Evolutionary conservation across 2,329 filamentous ascomycete genomes (phyloP).

Genomic region (Hymenoscyphus salicellus): DNA sequence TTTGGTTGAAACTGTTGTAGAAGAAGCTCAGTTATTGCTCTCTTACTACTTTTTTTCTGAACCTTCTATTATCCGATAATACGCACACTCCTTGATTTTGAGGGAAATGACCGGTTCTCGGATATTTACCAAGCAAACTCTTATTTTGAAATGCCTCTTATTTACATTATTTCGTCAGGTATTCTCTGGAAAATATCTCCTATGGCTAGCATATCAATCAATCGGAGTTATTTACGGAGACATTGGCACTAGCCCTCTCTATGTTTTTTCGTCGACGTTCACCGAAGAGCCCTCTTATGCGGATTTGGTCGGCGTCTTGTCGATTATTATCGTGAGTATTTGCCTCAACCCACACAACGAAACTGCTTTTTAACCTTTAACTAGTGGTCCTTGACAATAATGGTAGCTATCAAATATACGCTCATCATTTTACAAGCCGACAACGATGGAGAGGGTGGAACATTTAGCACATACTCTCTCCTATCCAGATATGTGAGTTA

Average conservation of each 20-base stretch:
- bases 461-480: conserved; percentile 63
- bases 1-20: too few species aligned
- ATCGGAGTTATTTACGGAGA: conserved; percentile 40
- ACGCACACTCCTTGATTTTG: too few species aligned
- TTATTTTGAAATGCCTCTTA: background rate
- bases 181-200: conserved; percentile 17
- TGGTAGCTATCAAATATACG: conserved; percentile 68
- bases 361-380: background rate
- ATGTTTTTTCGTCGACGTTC: conserved; percentile 69
- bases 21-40: too few species aligned
- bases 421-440: conserved; percentile 63
- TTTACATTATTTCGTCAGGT: conserved; percentile 3
- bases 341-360: background rate
- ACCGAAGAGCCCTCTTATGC: conserved; percentile 48
- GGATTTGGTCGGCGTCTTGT: conserved; percentile 60
- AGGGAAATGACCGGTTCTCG: too few species aligned
- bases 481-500: conserved; percentile 52
- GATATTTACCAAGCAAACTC: background rate
- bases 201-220: conserved; percentile 58
- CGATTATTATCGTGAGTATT: conserved; percentile 52
- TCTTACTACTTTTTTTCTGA: too few species aligned
- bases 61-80: too few species aligned
- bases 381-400: conserved; percentile 61
- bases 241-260: conserved; percentile 63
- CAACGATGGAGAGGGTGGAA: conserved; percentile 69